Conservation (phyloP, 2,329 filamentous ascomycete genomes). For the Massarina eburnea region DNA sequence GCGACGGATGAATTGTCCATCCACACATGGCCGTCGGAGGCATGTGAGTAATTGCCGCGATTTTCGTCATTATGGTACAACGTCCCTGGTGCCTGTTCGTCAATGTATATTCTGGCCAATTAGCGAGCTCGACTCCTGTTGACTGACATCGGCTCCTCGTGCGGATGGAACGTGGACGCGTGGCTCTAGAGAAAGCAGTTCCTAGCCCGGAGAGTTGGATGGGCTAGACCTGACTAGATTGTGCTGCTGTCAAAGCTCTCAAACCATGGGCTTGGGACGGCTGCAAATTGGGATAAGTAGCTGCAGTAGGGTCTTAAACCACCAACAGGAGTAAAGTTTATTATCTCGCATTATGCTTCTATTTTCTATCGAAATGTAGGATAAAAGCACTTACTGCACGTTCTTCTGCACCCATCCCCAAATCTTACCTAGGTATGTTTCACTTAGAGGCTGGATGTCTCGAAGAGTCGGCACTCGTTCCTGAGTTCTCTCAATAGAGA, state of each 20-base stretch:
- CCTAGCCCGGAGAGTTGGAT: too few relatives aligned
- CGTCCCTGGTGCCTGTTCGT: not conserved
- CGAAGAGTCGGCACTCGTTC: slow-evolving; percentile 38
- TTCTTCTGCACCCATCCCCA: slow-evolving; percentile 40
- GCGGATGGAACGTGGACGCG: not conserved
- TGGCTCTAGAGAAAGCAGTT: too few relatives aligned
- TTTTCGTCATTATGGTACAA: not conserved
- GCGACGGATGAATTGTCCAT: not conserved
- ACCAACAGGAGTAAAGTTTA: not conserved
- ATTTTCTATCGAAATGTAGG: not conserved
- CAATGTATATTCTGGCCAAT: not conserved
- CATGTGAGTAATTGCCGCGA: not conserved
- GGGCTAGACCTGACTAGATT: too few relatives aligned
- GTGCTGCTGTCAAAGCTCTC: too few relatives aligned
- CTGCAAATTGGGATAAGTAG: too few relatives aligned
- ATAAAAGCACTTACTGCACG: slow-evolving; percentile 3
- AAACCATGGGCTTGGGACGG: too few relatives aligned
- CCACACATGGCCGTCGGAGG: not conserved
- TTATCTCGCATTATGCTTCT: not conserved
- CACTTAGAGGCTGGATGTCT: slow-evolving; percentile 43
- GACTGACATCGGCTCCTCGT: not conserved
- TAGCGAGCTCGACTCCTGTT: not conserved
- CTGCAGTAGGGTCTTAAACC: too few relatives aligned
- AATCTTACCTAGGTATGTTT: slow-evolving; percentile 45
- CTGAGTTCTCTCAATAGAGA: slow-evolving; percentile 40